Evolutionary conservation across 1,284 basidiomycete genomes (phyloP).

Genomic region (Trametes polyzona): DNA sequence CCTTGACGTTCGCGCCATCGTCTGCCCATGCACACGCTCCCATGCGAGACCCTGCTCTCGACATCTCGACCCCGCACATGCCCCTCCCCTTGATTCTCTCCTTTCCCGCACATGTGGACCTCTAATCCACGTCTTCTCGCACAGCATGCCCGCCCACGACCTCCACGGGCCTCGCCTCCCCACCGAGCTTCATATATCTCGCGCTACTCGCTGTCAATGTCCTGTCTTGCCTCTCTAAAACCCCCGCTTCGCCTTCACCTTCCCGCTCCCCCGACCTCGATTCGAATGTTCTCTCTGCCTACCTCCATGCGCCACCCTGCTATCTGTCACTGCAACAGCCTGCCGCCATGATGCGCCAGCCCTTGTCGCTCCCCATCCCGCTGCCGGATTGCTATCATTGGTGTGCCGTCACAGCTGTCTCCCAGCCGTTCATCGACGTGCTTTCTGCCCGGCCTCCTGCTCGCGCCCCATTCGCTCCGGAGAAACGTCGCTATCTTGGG

Average conservation of each 20-base stretch:
- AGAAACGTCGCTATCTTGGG: constrained; percentile 22
- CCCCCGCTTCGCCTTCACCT: constrained; percentile 7
- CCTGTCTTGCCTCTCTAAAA: constrained; percentile 11
- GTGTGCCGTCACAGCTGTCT: constrained; percentile 12
- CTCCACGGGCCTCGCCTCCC: constrained; percentile 10
- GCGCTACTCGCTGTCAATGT: constrained; percentile 11
- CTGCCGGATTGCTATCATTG: constrained; percentile 2
- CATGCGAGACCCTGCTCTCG: constrained; percentile 3
- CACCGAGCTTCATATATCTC: constrained; percentile 13
- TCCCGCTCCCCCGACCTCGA: constrained; percentile 8
- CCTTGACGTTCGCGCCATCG: background rate
- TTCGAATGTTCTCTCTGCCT: constrained; percentile 4
- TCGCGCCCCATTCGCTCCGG: constrained; percentile 19
- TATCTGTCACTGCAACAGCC: constrained; percentile 3
- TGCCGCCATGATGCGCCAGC: background rate
- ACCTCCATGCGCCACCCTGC: constrained; percentile 15
- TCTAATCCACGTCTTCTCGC: constrained; percentile 17
- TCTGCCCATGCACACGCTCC: background rate
- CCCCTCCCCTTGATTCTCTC: background rate
- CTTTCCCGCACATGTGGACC: constrained; percentile 19
- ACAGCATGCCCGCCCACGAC: constrained; percentile 15
- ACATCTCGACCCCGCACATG: background rate
- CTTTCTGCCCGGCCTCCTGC: background rate
- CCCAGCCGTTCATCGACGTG: background rate
- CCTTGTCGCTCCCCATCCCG: background rate